These are phyloP conservation scores for Apophysomyces sp. DNA, from an alignment of 371 early-diverging fungal genomes.

Conservation along the genomic window DNA sequence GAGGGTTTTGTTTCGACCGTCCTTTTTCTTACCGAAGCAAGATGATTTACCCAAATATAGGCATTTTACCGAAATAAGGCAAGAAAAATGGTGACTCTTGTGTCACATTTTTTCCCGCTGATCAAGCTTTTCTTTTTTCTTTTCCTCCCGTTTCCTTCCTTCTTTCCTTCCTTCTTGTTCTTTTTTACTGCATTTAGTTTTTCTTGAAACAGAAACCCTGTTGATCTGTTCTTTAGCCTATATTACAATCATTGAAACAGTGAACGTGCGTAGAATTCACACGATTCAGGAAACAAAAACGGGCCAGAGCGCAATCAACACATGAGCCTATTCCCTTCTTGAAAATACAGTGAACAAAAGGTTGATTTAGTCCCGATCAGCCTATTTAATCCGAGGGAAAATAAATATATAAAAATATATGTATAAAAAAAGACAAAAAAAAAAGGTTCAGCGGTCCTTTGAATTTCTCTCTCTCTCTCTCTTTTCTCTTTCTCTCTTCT, in stretches of 20 bases:
- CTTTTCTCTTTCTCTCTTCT: background rate
- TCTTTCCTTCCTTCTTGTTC: no score
- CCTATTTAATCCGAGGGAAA: background rate
- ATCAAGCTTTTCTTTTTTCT: background rate
- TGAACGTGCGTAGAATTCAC: background rate
- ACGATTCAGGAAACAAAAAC: background rate
- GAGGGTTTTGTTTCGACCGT: no score
- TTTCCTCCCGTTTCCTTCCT: background rate
- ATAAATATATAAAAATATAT: background rate
- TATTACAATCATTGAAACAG: background rate
- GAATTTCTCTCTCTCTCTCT: background rate
- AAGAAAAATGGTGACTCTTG: background rate
- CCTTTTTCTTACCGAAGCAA: background rate
- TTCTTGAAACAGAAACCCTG: background rate
- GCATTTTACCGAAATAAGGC: background rate
- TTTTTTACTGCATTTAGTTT: no score
- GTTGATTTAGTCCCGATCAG: background rate
- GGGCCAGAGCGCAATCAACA: background rate
- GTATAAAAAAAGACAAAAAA: no score
- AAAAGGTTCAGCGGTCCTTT: background rate
- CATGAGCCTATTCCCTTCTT: background rate
- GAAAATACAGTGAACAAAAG: no score
- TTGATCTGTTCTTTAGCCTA: background rate
- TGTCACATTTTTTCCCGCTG: background rate
- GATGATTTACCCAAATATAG: background rate